Base-by-base conservation (phyloP, 192 early-diverging fungal genomes). In the Coemansia sp. region DNA sequence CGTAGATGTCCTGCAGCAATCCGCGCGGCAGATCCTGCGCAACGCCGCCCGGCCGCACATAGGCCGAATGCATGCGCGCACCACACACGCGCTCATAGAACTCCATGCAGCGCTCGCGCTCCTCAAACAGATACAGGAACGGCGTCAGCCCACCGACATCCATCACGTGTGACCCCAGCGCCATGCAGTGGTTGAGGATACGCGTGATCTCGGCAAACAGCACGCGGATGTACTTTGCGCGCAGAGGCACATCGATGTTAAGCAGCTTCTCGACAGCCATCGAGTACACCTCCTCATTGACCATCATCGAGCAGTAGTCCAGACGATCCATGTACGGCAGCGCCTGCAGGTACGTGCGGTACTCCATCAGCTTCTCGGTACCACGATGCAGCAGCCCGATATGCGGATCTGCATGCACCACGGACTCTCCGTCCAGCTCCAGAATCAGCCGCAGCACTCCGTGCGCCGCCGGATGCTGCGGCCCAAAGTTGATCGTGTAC, bases 281-380 rank as follows among this genome's bases (percentile, higher is more conserved):
- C 50, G 95, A 97, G 81, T 98, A 99, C 11, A 91, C 91, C 85
- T 97, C 92, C 84, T 99, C 97, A 85, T 99, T 99, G 65, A 90
- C 91, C 97, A 99, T 99, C 95, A 99, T 99, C 45, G 97, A 99
- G 58, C 95, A 91, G 78, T 99, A 99, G 81, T 97, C 95, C 71
- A 96, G 86, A 60, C 95, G 95, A 81, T 97, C 97, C 86, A 99
- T 97, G 86, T 99, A 99, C 42, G 97, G 97, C 42, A 99, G 86
- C 56, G 95, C 94, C 81, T 99, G 97, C 43, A 96, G 84, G 74
- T 99, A 99, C 7, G 93, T 98, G 86, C 97, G 97, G 89, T 97
- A 97, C 86, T 99, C 97, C 75, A 99, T 99, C 73, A 99, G 82
- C 86, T 99, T 99, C 78, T 99, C 97, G 6, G 97, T 99, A 39